phyloP scores from a whole-genome alignment of 768 basidiomycete genomes.

The Postia placenta region DNA sequence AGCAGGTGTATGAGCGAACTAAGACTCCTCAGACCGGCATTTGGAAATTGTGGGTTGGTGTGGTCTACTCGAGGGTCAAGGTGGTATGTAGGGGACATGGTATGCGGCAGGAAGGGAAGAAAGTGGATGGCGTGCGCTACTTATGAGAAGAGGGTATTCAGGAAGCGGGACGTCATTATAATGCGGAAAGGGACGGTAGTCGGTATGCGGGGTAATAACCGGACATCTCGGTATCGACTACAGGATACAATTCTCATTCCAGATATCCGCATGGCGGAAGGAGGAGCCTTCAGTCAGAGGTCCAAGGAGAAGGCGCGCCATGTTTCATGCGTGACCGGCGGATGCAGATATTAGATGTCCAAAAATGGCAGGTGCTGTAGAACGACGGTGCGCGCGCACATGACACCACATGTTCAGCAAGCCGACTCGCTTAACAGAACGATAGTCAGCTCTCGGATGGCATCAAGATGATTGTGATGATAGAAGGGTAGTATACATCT shows the following conservation, averaged over 20 bases:
- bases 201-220: background rate
- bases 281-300: too few relatives aligned
- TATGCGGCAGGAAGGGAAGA: too few relatives aligned
- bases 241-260: background rate
- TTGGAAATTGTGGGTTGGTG: background rate
- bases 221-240: background rate
- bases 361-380: background rate
- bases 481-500: too few relatives aligned
- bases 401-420: too few relatives aligned
- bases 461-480: too few relatives aligned
- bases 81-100: background rate
- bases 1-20: constrained; percentile 12
- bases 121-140: background rate
- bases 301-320: background rate
- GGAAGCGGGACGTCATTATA: background rate
- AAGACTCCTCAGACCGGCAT: constrained; percentile 8
- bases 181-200: background rate
- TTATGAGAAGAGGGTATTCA: background rate
- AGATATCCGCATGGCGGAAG: background rate
- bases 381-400: background rate
- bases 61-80: background rate
- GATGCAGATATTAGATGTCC: background rate
- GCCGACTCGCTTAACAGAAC: too few relatives aligned
- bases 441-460: too few relatives aligned
- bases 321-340: background rate